Evolutionary conservation across 768 basidiomycete species (phyloP).

Genomic region (Mycena pura): DNA sequence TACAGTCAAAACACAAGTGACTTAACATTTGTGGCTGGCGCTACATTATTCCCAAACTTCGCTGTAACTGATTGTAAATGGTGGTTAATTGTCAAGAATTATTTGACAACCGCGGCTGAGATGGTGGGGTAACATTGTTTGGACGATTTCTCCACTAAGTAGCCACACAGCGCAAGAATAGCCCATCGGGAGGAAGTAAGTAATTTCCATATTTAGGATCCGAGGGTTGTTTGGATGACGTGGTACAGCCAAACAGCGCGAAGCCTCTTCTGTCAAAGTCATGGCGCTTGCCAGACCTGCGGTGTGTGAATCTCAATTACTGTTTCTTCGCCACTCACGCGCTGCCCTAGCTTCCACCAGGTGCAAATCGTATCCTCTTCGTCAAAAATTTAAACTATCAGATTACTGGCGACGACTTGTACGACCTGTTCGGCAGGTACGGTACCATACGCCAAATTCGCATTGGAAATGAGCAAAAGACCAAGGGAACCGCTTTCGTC

Average conservation of each 20-base stretch:
- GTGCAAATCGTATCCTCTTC: conserved; percentile 90
- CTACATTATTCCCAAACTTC: no score
- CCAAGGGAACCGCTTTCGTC: conserved; percentile 95
- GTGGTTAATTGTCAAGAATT: no score
- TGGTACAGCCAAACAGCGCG: not conserved
- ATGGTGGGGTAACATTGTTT: no score
- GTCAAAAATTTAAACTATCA: conserved; percentile 94
- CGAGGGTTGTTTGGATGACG: not conserved
- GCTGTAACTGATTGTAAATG: no score
- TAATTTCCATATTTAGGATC: not conserved
- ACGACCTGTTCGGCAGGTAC: conserved; percentile 97
- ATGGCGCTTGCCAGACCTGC: conserved; percentile 79
- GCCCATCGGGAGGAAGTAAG: no score
- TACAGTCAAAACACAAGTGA: no score
- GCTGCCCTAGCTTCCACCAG: conserved; percentile 75
- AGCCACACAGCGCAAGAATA: no score
- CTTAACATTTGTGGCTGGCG: no score
- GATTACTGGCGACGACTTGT: conserved; percentile 92
- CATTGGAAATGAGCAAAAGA: conserved; percentile 90
- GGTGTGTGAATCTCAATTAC: conserved; percentile 45
- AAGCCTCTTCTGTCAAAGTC: not conserved
- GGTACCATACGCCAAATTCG: conserved; percentile 96
- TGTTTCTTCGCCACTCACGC: not conserved
- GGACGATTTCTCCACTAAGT: no score
- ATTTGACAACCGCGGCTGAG: no score